Evolutionary conservation across 2,329 filamentous ascomycete species (phyloP), one percentile per base, ranked within the genome.

Genomic region (Aspergillus proliferans): DNA sequence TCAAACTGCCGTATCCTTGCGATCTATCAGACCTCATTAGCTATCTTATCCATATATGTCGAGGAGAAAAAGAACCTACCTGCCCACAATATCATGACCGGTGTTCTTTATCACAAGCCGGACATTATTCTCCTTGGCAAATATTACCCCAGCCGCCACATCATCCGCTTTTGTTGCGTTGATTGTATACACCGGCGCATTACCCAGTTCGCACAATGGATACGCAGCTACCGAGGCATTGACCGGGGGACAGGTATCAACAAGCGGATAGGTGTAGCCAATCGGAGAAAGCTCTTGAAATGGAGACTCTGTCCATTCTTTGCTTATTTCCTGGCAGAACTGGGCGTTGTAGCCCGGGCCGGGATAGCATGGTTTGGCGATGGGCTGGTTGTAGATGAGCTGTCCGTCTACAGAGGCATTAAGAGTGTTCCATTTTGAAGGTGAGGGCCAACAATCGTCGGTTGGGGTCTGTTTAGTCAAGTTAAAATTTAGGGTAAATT

Each of bases 111-210:
- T 64, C 3, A 80, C 68, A 2, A 83, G 64, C 2, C 79, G 73
- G 34, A 82, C 64, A 57, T 79, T 79, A 56, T 77, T 65, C 3
- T 71, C 52, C 7, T 63, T 62, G 3, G 76, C 77, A 52, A 81
- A 78, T 6, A 63, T 58, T 7, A 69, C 43, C 4, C 62, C 60
- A 3, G 58, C 53, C 45, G 61, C 47, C n/a, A 68, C 56, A 36
- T 70, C 59, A 4, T 52, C 47, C 28, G 49, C 55, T 48, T 60
- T 62, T 8, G 58, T 56, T 30, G 64, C 69, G 39, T 69, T 65
- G 19, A 72, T 63, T 2, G 68, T 56, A 45, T 71, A 71, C 43
- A 46, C 51, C 10, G 58, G 59, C 18, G 61, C 62, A 53, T 65
- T 67, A 12, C 65, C 64, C 3, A 67, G 48, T 4, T 30, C n/a